These are phyloP conservation scores for Fusarium sp. DNA, from an alignment of 2,329 filamentous ascomycete genomes.

Conservation along the genomic window DNA sequence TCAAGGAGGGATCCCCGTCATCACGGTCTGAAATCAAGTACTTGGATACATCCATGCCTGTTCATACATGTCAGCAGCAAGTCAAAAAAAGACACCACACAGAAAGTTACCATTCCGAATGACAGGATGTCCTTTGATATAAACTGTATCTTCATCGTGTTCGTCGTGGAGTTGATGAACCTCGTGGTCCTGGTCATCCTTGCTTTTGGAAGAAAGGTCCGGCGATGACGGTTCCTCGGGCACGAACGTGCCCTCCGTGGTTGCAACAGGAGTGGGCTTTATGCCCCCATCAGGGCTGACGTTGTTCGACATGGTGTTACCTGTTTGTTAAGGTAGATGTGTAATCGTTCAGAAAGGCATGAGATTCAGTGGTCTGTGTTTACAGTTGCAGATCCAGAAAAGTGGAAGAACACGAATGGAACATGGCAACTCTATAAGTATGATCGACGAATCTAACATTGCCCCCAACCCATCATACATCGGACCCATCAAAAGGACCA, in stretches of 20 bases:
- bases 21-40: constrained; percentile 34
- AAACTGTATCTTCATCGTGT: neutral
- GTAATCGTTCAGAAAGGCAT: neutral
- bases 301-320: neutral
- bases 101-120: neutral
- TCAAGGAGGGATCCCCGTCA: constrained; percentile 35
- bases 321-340: neutral
- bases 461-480: neutral
- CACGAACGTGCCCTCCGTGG: neutral
- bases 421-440: neutral
- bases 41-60: constrained; percentile 31
- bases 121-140: neutral
- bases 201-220: neutral
- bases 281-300: neutral
- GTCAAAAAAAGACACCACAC: neutral
- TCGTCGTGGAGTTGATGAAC: neutral
- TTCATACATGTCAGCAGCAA: neutral
- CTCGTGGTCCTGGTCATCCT: neutral
- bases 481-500: constrained; percentile 3
- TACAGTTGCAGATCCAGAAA: neutral
- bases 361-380: neutral
- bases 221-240: neutral
- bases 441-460: neutral
- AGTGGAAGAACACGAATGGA: neutral
- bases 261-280: neutral